Evolutionary conservation across 345 rosid genomes (phyloP).

Genomic region (Corymbia maculata): DNA sequence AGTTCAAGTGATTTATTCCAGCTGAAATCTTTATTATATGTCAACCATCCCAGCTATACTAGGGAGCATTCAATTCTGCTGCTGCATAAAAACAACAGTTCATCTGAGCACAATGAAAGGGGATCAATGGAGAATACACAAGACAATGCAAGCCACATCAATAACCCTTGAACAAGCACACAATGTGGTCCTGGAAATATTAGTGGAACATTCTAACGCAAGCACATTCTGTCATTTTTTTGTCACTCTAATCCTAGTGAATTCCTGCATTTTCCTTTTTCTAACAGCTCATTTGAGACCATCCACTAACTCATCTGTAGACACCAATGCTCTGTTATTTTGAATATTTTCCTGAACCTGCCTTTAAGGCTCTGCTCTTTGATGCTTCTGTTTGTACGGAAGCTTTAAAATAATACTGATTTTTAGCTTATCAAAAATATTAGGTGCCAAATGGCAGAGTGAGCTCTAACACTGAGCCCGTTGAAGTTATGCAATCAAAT

Average conservation of each 20-base stretch:
- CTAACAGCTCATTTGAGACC: not conserved
- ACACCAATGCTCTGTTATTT: not conserved
- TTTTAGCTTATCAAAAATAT: not conserved
- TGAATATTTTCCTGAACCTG: not conserved
- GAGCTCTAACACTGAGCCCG: not conserved
- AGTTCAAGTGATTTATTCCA: not conserved
- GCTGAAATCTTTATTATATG: not conserved
- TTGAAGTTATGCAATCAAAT: not conserved
- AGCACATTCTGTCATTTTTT: not conserved
- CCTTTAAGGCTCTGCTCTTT: not conserved
- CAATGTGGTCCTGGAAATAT: not conserved
- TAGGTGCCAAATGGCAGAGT: not conserved
- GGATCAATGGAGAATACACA: not conserved
- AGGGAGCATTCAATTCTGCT: not conserved
- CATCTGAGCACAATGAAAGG: not conserved
- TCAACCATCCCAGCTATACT: not conserved
- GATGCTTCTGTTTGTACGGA: not conserved
- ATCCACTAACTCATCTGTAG: not conserved
- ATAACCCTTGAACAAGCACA: not conserved
- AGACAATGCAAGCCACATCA: not conserved
- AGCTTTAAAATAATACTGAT: not conserved
- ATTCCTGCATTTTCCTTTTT: not conserved
- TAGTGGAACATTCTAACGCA: not conserved
- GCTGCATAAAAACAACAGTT: not conserved
- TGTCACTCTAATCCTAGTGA: not conserved